phyloP scores from a whole-genome alignment of 2,329 filamentous ascomycete genomes.

The Alternaria novae-zelandiae region DNA sequence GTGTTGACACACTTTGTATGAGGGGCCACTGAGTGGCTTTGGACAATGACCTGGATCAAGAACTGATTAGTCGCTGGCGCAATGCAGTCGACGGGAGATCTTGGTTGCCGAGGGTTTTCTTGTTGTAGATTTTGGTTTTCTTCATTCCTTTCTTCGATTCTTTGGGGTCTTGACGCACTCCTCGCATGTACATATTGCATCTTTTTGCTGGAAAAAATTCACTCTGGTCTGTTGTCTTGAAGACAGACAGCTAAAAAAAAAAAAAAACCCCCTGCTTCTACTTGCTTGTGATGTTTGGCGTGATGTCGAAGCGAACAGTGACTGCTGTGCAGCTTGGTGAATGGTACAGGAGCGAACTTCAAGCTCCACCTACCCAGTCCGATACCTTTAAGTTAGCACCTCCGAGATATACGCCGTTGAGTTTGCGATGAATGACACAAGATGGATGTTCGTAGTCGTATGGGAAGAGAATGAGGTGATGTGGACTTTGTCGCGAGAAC shows the following conservation, averaged over 20 bases:
- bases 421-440: too few species aligned
- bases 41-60: background rate
- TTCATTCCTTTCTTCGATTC: background rate
- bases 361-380: too few species aligned
- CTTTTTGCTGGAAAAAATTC: background rate
- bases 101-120: background rate
- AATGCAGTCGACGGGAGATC: background rate
- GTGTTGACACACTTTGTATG: background rate
- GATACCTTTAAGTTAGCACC: too few species aligned
- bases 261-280: background rate
- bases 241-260: background rate
- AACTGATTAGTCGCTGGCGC: background rate
- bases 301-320: background rate
- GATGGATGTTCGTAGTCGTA: too few species aligned
- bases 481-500: background rate
- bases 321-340: too few species aligned
- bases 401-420: too few species aligned
- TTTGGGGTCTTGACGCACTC: background rate
- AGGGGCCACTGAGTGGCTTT: background rate
- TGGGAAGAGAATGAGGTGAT: background rate
- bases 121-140: background rate
- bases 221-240: background rate
- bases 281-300: background rate
- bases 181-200: conserved; percentile 9
- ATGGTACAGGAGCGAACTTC: too few species aligned